Evolutionary conservation across 257 asterid species (phyloP).

Genomic region (Agastache rugosa): DNA sequence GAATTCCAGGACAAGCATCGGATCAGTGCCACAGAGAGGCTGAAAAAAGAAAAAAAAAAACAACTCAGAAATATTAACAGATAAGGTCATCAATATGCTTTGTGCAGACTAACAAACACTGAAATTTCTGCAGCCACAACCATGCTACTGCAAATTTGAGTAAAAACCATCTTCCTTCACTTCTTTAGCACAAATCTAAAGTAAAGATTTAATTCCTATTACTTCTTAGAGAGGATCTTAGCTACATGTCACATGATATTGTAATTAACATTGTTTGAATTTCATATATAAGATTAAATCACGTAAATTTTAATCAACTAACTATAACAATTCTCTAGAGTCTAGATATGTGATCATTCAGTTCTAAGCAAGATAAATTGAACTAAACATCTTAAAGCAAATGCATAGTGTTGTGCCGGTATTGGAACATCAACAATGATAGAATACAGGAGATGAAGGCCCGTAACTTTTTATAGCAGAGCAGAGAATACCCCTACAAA

Average conservation of each 20-base stretch:
- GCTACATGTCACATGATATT: slow-evolving; percentile 10
- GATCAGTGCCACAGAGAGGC: slow-evolving; percentile 94
- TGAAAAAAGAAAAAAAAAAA: slow-evolving; percentile 42
- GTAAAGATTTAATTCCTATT: background rate
- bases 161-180: background rate
- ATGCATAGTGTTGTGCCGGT: slow-evolving; percentile 10
- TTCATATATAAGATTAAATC: slow-evolving; percentile 11
- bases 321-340: slow-evolving; percentile 19
- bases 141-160: slow-evolving; percentile 3
- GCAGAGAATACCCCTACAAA: slow-evolving; percentile 3
- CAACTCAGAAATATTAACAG: slow-evolving; percentile 21
- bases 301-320: slow-evolving; percentile 21
- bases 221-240: slow-evolving; percentile 9
- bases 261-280: slow-evolving; percentile 12
- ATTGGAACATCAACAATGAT: slow-evolving; percentile 25
- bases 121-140: slow-evolving; percentile 35
- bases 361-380: slow-evolving; percentile 10
- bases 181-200: background rate
- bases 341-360: slow-evolving; percentile 20
- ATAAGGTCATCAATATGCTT: slow-evolving; percentile 26
- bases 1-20: slow-evolving; percentile 94
- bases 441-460: slow-evolving; percentile 4
- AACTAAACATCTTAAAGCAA: slow-evolving; percentile 14
- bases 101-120: slow-evolving; percentile 17
- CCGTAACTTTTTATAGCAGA: background rate